Percentiles rank a stretch among this genome's conserved stretches.
Conservation (phyloP, 2,329 filamentous ascomycete species). For the Aspergillus sp. region DNA sequence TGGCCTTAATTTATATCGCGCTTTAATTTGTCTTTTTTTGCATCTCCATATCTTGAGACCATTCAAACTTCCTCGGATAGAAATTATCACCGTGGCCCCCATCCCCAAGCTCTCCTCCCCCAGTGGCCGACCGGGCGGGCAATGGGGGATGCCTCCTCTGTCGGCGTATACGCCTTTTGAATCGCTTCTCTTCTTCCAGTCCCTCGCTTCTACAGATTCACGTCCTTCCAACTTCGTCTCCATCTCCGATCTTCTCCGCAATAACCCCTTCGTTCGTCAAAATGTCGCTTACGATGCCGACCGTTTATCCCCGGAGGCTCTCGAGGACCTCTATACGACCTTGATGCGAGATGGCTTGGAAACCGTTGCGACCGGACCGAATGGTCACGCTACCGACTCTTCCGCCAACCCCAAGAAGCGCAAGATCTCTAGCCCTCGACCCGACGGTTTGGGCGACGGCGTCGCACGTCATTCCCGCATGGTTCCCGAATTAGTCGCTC, state of each 20-base stretch:
- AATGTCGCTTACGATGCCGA: slow-evolving; percentile 64
- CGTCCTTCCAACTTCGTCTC: slow-evolving; percentile 59
- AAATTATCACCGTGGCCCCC: slow-evolving; percentile 29
- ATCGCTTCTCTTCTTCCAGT: slow-evolving; percentile 77
- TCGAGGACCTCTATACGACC: slow-evolving; percentile 71
- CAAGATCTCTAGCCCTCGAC: slow-evolving; percentile 60
- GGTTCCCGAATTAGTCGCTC: slow-evolving; percentile 63
- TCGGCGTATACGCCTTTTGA: slow-evolving; percentile 76
- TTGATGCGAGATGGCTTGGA: slow-evolving; percentile 68
- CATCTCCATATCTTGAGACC: neutral
- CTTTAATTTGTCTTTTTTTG: neutral
- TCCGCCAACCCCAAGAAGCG: slow-evolving; percentile 59
- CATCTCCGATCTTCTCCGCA: slow-evolving; percentile 68
- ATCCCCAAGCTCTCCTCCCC: slow-evolving; percentile 27
- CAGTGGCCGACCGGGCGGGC: slow-evolving; percentile 32
- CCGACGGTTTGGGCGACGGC: slow-evolving; percentile 58
- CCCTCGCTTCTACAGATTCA: slow-evolving; percentile 61
- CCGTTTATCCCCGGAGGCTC: slow-evolving; percentile 67
- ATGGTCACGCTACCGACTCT: slow-evolving; percentile 19
- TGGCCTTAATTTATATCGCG: slow-evolving; percentile 3
- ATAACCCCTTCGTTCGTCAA: slow-evolving; percentile 64
- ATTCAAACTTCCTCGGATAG: neutral
- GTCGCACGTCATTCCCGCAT: slow-evolving; percentile 60
- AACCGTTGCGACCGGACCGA: slow-evolving; percentile 31
- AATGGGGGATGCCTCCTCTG: slow-evolving; percentile 52